These are phyloP conservation scores for Tylopilus felleus DNA, from an alignment of 768 basidiomycete species.

Conservation along the genomic window DNA sequence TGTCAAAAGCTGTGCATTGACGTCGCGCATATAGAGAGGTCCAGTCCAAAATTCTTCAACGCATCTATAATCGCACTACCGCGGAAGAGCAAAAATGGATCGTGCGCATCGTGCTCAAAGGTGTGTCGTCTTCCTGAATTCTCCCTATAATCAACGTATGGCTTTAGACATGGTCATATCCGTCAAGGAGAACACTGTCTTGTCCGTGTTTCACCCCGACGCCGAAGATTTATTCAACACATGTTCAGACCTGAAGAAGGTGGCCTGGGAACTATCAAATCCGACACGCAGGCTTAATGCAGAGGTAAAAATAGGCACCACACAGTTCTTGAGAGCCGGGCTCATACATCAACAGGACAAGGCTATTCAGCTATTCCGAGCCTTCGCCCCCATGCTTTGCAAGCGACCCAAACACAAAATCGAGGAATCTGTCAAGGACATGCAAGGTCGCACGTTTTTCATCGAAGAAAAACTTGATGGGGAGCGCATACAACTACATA, in stretches of 20 bases:
- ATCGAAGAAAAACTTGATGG: conserved; percentile 99
- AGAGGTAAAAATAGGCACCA: conserved; percentile 37
- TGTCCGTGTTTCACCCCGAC: conserved; percentile 90
- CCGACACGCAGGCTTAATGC: conserved; percentile 61
- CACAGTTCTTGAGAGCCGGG: no score
- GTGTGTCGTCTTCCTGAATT: conserved; percentile 35
- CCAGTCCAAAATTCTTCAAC: conserved; percentile 72
- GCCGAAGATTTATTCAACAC: conserved; percentile 94
- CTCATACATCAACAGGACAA: conserved; percentile 61
- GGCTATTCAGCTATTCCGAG: conserved; percentile 73
- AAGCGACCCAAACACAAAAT: conserved; percentile 80
- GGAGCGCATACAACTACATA: conserved; percentile 94
- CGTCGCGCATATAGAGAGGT: conserved; percentile 49
- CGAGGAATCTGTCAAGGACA: conserved; percentile 80
- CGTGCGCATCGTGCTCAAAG: conserved; percentile 93
- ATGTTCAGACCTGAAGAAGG: conserved; percentile 93
- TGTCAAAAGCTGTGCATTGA: conserved; percentile 1
- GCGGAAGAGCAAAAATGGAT: conserved; percentile 94
- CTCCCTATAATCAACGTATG: background rate
- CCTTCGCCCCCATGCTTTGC: conserved; percentile 95
- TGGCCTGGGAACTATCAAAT: conserved; percentile 86
- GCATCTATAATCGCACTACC: conserved; percentile 75
- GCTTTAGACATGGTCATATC: conserved; percentile 81
- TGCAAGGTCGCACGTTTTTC: conserved; percentile 75
- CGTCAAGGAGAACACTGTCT: conserved; percentile 91